Evolutionary conservation across 768 basidiomycete species (phyloP), one percentile per base, ranked within the genome.

Genomic region (Mrakia hoshinonis): DNA sequence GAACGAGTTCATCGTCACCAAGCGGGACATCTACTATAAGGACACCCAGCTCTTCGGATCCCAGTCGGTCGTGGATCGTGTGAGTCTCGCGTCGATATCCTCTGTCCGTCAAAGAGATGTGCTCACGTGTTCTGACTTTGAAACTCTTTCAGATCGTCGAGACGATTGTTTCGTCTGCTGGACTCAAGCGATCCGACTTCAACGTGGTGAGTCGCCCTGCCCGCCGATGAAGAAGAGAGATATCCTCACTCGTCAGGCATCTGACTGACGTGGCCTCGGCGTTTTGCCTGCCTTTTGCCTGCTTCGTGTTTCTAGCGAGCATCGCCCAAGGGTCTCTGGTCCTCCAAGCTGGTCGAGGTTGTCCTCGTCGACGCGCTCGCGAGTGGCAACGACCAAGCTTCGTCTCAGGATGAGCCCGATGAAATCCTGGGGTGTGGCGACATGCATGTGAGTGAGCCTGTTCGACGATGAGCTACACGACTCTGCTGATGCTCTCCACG

Each of bases 291-390:
- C 36, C 7, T 6, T 43, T 3, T 46, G 4, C 38, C 13, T n/a
- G 4, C 20, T 54, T 48, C 7, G 36, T 29, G n/a, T 22, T 24
- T 2, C 20, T 49, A 66, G 67, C 39, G 55, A 22, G 67, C 67
- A 2, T 71, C 70, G 3, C 70, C 70, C 6, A 71, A 71, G 18
- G 70, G 70, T 1, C 63, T 71, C 10, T 71, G 51, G 24, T 38
- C 70, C 0, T 66, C 70, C 1, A 49, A n/a, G 10, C 22, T 55
- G n/a, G 15, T 71, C 63, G 43, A 49, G 3, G n/a, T 71, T 22
- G 26, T 43, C 10, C 70, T 65, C 22, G 52, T 47, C 26, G 63
- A 60, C 22, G 29, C 39, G 11, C 26, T 47, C 13, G 34, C 20
- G 24, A 24, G n/a, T 10, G 43, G 34, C 11, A 20, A n/a, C 4